A percentile compares a stretch with the other conserved stretches of the same genome.
Evolutionary conservation across 2,329 filamentous ascomycete genomes (phyloP).

Genomic region (Aspergillus niger): DNA sequence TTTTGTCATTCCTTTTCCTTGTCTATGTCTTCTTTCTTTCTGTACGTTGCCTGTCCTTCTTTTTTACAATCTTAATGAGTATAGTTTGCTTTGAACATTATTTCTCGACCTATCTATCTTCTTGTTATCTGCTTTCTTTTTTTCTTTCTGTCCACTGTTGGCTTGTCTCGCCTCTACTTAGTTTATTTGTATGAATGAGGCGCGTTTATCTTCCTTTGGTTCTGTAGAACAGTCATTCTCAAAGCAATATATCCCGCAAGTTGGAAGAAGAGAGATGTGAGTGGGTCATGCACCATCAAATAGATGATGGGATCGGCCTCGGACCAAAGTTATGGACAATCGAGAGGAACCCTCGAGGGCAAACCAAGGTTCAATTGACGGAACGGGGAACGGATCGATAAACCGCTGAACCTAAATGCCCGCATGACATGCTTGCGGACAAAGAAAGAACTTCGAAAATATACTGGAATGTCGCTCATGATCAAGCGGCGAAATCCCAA

Average conservation of each 20-base stretch:
- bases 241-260: constrained; percentile 6
- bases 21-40: background rate
- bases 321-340: constrained; percentile 8
- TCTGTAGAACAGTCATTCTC: constrained; percentile 15
- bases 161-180: constrained; percentile 2
- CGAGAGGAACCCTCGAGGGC: constrained; percentile 10
- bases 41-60: background rate
- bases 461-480: constrained; percentile 14
- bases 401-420: constrained; percentile 38
- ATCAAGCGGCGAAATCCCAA: constrained; percentile 14
- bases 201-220: constrained; percentile 2
- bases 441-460: constrained; percentile 17
- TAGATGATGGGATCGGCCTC: constrained; percentile 13
- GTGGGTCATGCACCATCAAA: constrained; percentile 11
- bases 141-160: constrained; percentile 4
- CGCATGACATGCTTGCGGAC: constrained; percentile 35
- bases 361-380: constrained; percentile 24
- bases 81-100: no score
- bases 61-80: background rate
- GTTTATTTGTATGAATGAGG: no score
- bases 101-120: no score
- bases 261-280: background rate
- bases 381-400: constrained; percentile 35
- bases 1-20: background rate
- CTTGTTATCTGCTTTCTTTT: background rate